phyloP scores from a whole-genome alignment of 495 filamentous ascomycete genomes.

The Tetracladium setigerum region DNA sequence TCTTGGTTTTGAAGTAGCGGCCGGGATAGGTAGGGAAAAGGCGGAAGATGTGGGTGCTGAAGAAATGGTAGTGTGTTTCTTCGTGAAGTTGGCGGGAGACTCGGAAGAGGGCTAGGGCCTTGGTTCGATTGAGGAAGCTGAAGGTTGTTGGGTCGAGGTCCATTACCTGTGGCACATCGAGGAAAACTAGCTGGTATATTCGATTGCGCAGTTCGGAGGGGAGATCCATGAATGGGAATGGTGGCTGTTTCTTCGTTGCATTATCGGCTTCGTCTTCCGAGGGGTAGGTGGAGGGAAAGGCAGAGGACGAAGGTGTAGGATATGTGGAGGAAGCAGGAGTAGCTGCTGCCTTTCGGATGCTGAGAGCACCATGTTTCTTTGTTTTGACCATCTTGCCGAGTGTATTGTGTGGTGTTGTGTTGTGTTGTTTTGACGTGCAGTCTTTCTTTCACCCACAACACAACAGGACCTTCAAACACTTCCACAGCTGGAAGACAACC shows the following conservation, averaged over 20 bases:
- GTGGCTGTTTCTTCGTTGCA: conserved; percentile 10
- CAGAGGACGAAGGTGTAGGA: conserved; percentile 26
- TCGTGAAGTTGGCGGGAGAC: conserved; percentile 55
- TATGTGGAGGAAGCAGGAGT: not conserved
- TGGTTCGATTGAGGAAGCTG: conserved; percentile 42
- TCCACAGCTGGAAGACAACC: no score
- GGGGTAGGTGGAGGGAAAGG: conserved; percentile 33
- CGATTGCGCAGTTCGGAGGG: conserved; percentile 69
- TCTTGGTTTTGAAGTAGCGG: conserved; percentile 53
- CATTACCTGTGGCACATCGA: conserved; percentile 44
- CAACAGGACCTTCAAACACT: no score
- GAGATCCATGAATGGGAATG: conserved; percentile 70
- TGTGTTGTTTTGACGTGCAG: no score
- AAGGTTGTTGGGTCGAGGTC: conserved; percentile 65
- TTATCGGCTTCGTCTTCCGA: conserved; percentile 31
- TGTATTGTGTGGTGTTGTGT: no score
- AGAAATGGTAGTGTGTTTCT: conserved; percentile 70
- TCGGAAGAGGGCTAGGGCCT: conserved; percentile 38
- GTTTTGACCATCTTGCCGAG: no score
- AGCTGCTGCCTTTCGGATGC: not conserved
- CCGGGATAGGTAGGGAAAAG: conserved; percentile 69
- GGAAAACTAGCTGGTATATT: conserved; percentile 60
- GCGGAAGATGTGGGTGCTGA: conserved; percentile 66
- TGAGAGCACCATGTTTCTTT: not conserved
- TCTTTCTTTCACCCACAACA: no score